These are phyloP conservation scores for Verticillium zaregamsianum DNA, from an alignment of 2,329 filamentous ascomycete species.

Conservation along the genomic window DNA sequence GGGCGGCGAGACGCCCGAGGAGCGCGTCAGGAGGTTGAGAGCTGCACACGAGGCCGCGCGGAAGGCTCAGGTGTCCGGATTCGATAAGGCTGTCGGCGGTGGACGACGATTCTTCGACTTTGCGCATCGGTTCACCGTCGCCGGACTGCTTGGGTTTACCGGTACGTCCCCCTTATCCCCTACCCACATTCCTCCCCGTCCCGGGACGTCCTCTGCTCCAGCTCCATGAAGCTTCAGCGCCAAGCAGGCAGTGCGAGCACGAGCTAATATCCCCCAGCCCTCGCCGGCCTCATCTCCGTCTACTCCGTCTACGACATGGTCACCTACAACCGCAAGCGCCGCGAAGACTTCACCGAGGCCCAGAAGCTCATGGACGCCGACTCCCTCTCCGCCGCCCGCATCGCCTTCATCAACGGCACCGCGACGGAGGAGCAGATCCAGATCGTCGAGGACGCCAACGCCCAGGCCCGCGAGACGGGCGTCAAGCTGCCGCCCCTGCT, in stretches of 20 bases:
- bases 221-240: neutral
- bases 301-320: conserved; percentile 62
- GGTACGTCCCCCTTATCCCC: conserved; percentile 31
- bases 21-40: conserved; percentile 65
- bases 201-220: neutral
- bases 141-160: conserved; percentile 52
- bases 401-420: conserved; percentile 56
- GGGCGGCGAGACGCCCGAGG: conserved; percentile 58
- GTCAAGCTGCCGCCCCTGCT: conserved; percentile 48
- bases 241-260: neutral
- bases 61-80: conserved; percentile 49
- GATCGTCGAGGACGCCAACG: conserved; percentile 54
- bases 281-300: conserved; percentile 51
- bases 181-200: neutral
- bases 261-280: conserved; percentile 28
- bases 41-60: conserved; percentile 65
- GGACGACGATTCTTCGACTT: conserved; percentile 50
- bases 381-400: conserved; percentile 51
- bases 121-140: conserved; percentile 51
- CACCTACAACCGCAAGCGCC: conserved; percentile 55
- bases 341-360: conserved; percentile 52
- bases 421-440: conserved; percentile 52
- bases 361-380: conserved; percentile 51
- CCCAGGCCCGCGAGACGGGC: conserved; percentile 38
- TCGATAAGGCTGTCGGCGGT: conserved; percentile 45